A percentile compares a stretch with the other conserved stretches of the same genome.
These are phyloP conservation scores for Botrytis aclada DNA, from an alignment of 2,329 filamentous ascomycete species.

Conservation along the genomic window DNA sequence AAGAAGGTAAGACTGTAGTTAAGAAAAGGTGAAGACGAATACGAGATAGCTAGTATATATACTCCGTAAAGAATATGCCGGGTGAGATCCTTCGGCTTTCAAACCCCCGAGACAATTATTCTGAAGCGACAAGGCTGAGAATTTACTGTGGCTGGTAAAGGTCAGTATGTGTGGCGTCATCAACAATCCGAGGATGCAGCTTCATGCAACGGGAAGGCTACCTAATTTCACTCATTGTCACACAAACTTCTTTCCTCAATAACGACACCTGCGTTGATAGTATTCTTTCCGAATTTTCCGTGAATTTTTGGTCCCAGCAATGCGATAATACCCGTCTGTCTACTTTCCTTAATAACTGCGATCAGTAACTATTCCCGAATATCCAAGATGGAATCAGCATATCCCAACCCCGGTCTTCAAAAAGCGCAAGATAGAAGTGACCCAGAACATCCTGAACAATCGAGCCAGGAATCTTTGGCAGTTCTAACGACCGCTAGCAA, in stretches of 20 bases:
- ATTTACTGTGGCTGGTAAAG: background rate
- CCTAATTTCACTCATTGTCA: background rate
- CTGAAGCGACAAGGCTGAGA: background rate
- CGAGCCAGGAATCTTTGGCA: background rate
- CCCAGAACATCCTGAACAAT: background rate
- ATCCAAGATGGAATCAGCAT: slow-evolving; percentile 3
- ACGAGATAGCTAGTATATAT: background rate
- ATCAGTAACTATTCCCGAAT: background rate
- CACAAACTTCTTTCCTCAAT: background rate
- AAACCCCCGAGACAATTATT: background rate
- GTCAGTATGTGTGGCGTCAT: background rate
- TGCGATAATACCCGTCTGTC: background rate
- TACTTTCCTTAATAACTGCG: background rate
- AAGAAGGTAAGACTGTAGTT: background rate
- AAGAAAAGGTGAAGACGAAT: background rate
- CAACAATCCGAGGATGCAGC: background rate
- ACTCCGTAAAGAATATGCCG: background rate
- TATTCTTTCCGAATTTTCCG: background rate
- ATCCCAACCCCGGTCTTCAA: background rate
- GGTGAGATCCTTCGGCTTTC: background rate
- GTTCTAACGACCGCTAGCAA: background rate
- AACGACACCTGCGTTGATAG: background rate
- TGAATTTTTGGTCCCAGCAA: background rate
- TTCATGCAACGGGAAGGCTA: background rate
- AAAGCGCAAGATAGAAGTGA: slow-evolving; percentile 8